phyloP scores from a whole-genome alignment of 345 rosid genomes.

The Populus tremula region DNA sequence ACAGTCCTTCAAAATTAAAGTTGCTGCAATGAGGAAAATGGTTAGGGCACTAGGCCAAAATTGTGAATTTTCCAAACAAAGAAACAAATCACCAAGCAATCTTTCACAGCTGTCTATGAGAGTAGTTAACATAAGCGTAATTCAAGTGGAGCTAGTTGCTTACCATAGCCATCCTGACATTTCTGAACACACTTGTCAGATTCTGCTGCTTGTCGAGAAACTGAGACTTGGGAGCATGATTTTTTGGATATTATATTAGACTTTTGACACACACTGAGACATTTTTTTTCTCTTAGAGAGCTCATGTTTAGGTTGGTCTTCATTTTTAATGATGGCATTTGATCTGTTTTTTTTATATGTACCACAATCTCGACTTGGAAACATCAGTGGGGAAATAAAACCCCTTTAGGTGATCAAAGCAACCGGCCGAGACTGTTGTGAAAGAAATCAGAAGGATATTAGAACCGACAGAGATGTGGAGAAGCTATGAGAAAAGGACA shows the following conservation, averaged over 20 bases:
- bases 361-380: constrained; percentile 40
- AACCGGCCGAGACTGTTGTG: constrained; percentile 35
- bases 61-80: not conserved
- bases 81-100: not conserved
- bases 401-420: constrained; percentile 36
- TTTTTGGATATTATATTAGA: constrained; percentile 53
- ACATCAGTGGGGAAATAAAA: constrained; percentile 39
- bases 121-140: not conserved
- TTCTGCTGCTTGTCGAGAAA: constrained; percentile 36
- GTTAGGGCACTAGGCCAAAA: not conserved
- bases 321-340: constrained; percentile 77
- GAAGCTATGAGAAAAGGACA: not conserved
- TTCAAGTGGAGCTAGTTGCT: constrained; percentile 1
- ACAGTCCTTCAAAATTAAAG: not conserved
- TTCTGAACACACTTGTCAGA: constrained; percentile 23
- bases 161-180: constrained; percentile 39
- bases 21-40: not conserved
- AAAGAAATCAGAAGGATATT: constrained; percentile 17
- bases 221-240: constrained; percentile 34
- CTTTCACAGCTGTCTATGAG: not conserved
- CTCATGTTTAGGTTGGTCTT: constrained; percentile 46
- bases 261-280: constrained; percentile 51
- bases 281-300: constrained; percentile 44
- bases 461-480: not conserved
- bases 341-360: constrained; percentile 32